Base-by-base conservation (phyloP, 2,329 filamentous ascomycete species). In the Botrytis tulipae region DNA sequence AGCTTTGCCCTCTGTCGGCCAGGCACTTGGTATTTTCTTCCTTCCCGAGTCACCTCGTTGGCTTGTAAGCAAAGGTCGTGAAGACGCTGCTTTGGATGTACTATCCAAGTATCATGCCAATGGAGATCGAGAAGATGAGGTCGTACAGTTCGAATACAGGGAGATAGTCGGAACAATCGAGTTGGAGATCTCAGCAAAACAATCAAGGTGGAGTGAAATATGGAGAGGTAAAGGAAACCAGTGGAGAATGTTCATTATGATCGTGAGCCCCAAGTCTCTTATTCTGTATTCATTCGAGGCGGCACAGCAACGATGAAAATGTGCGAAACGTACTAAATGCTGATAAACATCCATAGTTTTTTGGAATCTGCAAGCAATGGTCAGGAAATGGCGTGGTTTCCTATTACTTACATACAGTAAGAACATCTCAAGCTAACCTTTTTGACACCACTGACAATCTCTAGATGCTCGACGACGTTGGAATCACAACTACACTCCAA, bases 21-120 rank as follows among this genome's bases (percentile, higher is more conserved):
- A 76, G 59, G 79, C 84, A 5, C n/a, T 84, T 16, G 83, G 83
- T 54, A 82, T 85, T 7, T 87, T 84, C 72, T 84, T 88, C 75
- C 81, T 90, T 1, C 88, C 89, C 0, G 88, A 91, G 76, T 88
- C 86, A 3, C 89, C 89, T 0, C 82, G 89, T 65, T 90, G 88
- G 88, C 83, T 90, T 37, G 87, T 88, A 70, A 84, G 84, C 70
- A 84, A 87, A 73, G 84, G 86, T 73, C 84, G 85, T 40, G 81
- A 84, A 20, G 86, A 88, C 12, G 83, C 88, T 69, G 87, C 87
- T 0, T 80, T 85, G 9, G 82, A 83, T 4, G 84, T 86, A 1
- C 82, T 91, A 60, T 84, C 83, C 7, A 85, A 84, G 72, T 89
- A 86, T 75, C 89, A 88, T 73, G 87, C 85, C 8, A 84, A 90